Percentiles rank a stretch among this genome's conserved stretches.
Evolutionary conservation across 176 grass and related monocot species (phyloP).

Genomic region (Neostapfia colusana): DNA sequence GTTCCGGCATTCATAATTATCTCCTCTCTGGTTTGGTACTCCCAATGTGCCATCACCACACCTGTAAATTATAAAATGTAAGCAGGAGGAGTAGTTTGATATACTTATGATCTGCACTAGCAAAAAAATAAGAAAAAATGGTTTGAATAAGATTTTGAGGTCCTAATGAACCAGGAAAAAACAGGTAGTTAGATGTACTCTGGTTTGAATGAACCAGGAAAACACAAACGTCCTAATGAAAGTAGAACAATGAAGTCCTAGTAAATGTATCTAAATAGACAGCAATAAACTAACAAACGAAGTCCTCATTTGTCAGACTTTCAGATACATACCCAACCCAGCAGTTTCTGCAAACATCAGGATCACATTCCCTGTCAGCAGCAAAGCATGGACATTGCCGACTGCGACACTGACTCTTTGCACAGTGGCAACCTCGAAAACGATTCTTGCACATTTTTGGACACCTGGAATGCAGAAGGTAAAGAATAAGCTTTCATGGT

Average conservation of each 20-base stretch:
- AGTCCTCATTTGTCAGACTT: neutral
- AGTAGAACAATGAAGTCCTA: neutral
- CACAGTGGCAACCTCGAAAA: constrained; percentile 96
- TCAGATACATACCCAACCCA: constrained; percentile 83
- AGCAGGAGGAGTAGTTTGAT: constrained; percentile 11
- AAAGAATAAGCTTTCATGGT: constrained; percentile 28
- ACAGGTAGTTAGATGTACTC: no score
- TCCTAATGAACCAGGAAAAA: neutral
- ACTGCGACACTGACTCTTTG: constrained; percentile 95
- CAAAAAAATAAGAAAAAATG: neutral
- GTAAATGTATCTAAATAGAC: constrained; percentile 25
- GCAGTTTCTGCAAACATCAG: constrained; percentile 98
- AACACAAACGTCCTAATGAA: neutral
- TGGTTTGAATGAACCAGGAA: neutral
- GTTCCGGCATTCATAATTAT: constrained; percentile 97
- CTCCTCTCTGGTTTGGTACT: constrained; percentile 90
- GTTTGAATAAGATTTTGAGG: constrained; percentile 21
- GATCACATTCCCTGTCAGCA: constrained; percentile 96
- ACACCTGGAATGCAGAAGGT: constrained; percentile 60
- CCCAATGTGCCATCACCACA: constrained; percentile 96
- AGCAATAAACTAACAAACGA: neutral
- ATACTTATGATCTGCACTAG: neutral
- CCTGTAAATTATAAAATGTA: constrained; percentile 49
- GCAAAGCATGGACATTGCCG: constrained; percentile 98
- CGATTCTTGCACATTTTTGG: constrained; percentile 97